Evolutionary conservation across 495 filamentous ascomycete species (phyloP), one percentile per base, ranked within the genome.

Genomic region (Opeltia flavorubescens): DNA sequence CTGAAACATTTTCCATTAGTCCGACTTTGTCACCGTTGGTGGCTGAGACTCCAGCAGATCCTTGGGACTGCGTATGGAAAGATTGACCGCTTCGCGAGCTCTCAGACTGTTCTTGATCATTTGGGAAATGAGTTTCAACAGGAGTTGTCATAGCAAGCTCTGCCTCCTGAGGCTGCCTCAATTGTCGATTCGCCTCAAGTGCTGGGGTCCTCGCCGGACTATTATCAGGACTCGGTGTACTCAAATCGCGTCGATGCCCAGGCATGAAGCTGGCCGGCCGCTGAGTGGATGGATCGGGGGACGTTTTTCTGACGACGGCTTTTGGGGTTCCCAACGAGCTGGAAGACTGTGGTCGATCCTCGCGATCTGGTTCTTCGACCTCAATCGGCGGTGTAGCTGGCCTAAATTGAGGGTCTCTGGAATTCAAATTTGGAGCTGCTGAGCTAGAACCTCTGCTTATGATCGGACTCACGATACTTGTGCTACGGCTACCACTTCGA

Each of bases 401-500:
- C 55, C 58, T 23, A 49, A 41, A 24, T 47, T 57, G 43, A 60
- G 65, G 39, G 47, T 36, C 23, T 35, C 35, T 36, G 21, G 41
- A 18, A 20, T 35, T 38, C 45, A 51, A 24, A 13, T 57, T 36
- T 27, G 61, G 55, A 43, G 54, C 54, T 38, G 61, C 55, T 24
- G 56, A 53, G 51, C 67, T 68, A 20, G 72, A 64, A 15, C 66
- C 66, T 41, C 66, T 61, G 48, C 73, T 69, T 44, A 84, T 82
- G 36, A 86, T 84, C 1, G 81, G 81, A 53, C 78, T 82, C 49
- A 86, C 79, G 20, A 64, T 67, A 44, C 76, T 70, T 0, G 80
- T 84, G 46, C 78, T 76, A 43, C 74, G 72, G 38, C 79, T 83
- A 48, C 81, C 74, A 28, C 78, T 78, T 47, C 81, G 67, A 12